Evolutionary conservation across 2,329 filamentous ascomycete species (phyloP).

Genomic region (Colletotrichum shisoi): DNA sequence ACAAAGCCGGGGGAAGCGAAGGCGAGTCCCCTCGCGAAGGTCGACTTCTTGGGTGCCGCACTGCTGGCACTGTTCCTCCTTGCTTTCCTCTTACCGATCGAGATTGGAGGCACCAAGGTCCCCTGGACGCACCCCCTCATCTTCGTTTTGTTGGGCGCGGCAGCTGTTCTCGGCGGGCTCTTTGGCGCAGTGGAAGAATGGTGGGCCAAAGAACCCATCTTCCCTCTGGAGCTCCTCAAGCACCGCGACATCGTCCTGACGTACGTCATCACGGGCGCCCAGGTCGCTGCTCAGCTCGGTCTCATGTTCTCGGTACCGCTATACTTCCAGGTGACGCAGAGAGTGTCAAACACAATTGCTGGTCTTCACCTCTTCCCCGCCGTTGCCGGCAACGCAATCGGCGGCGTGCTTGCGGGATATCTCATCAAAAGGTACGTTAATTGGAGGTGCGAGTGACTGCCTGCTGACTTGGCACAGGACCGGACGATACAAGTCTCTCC

Average conservation of each 20-base stretch:
- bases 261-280: constrained; percentile 61
- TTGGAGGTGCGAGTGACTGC: not conserved
- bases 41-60: constrained; percentile 66
- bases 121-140: constrained; percentile 62
- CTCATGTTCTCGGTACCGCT: constrained; percentile 70
- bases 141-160: constrained; percentile 49
- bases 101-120: constrained; percentile 63
- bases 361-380: constrained; percentile 71
- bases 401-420: constrained; percentile 66
- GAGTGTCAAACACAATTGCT: constrained; percentile 65
- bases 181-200: constrained; percentile 33
- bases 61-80: constrained; percentile 67
- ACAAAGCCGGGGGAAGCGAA: constrained; percentile 6
- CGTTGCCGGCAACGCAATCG: constrained; percentile 71
- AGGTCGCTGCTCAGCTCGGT: constrained; percentile 62
- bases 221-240: constrained; percentile 63
- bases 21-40: constrained; percentile 49
- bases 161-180: constrained; percentile 25
- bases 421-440: constrained; percentile 58
- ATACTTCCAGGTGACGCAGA: constrained; percentile 72
- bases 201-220: constrained; percentile 63
- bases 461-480: constrained; percentile 51
- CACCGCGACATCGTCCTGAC: constrained; percentile 62
- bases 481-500: constrained; percentile 65
- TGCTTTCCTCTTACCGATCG: constrained; percentile 63